Base-by-base conservation (phyloP, 352 stramenopile genomes). In the Phytophthora pisi region DNA sequence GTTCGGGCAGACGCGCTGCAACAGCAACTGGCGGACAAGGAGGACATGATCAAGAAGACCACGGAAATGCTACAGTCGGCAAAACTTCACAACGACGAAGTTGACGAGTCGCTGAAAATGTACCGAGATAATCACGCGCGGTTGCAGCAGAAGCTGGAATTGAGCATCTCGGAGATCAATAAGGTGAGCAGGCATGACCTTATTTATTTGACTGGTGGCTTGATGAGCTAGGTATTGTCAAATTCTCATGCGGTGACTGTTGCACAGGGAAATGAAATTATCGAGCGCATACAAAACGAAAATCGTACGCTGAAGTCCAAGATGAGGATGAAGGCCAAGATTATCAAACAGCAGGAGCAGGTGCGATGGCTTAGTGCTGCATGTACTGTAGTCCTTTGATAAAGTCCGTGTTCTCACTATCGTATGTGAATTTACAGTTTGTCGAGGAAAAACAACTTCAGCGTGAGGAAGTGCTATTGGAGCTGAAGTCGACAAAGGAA, bases 141-240 rank as follows among this genome's bases (percentile, higher is more conserved):
- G 0, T 72, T 97, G 15, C 88, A 97, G 64, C 86, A 94, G 51
- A 97, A 97, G 59, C 74, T 97, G 2, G 88, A 97, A 56, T 49
- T 96, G 23, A 96, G 89, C 60, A 94, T 97, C 52, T 87, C 86
- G 13, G 90, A 97, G 55, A 97, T 97, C 74, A 96, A 97, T 66
- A 97, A 97, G 86, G 88, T 95, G 45, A 28, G 55, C 42, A 18
- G 42, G 8, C 42, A 43, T 15, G 36, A 1, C 36, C 16, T 43
- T 34, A 34, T 43, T 43, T 34, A 34, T 34, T 34, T 11, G 30
- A 34, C 5, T 34, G 13, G 36, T 5, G 36, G 36, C 36, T n/a
- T 42, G 15, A 8, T 2, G 11, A 42, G 7, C 36, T 43, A 11
- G 13, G 36, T 16, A 7, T 18, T 6, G 13, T 18, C 36, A 43